Evolutionary conservation across 2,329 filamentous ascomycete species (phyloP), one percentile per base, ranked within the genome.

Genomic region (Fusarium phyllophilum): DNA sequence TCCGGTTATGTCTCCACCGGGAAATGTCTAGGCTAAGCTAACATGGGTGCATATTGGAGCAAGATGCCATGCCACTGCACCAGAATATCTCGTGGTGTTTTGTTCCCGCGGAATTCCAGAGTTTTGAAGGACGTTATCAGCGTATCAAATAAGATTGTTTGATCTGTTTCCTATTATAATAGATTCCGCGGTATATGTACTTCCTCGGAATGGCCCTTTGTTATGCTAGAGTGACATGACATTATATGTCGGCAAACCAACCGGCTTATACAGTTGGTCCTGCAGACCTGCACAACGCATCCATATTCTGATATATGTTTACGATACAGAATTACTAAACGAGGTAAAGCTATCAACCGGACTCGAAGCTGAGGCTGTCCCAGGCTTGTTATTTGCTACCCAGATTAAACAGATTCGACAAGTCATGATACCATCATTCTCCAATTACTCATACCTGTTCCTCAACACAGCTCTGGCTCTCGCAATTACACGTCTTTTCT

Each of bases 171-270:
- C 55, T 17, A 31, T 39, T 38, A 24, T 33, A 29, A 29, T 33
- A 11, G n/a, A 29, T 38, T 38, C 46, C 62, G 22, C 20, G 13
- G 52, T 48, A 44, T 38, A 49, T 42, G 31, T 34, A 67, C 48
- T 66, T 67, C 66, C 62, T 67, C 66, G 66, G 67, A 42, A 64
- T 51, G 67, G 67, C 66, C 67, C 66, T 70, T 54, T 57, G 22
- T 26, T 20, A 42, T 66, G 44, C 33, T 54, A 46, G 54, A 59
- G 44, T 69, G 57, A 64, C 51, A 68, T 45, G 54, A 45, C 33
- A 51, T 42, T 63, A 29, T 15, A 56, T 34, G 44, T 36, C 66
- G 66, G 58, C 51, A 70, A 48, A 46, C 36, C 45, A 31, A 17
- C 58, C 51, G 65, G 62, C 62, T 54, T 46, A 24, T 66, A 29